Evolutionary conservation across 495 filamentous ascomycete genomes (phyloP).

Genomic region (Aspergillus nanangensis): DNA sequence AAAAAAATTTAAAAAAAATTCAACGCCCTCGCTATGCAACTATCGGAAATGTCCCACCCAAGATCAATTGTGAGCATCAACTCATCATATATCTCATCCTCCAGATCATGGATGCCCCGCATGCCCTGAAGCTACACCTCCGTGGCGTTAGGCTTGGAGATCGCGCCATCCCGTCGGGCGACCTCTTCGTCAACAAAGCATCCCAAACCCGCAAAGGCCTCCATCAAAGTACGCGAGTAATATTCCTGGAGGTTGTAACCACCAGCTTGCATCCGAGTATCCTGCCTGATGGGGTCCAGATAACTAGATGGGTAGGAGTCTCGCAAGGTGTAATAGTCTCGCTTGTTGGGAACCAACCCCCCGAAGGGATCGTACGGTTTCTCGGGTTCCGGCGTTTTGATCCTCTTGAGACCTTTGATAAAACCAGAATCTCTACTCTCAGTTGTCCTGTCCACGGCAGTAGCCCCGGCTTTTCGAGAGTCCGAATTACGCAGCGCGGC

Average conservation of each 20-base stretch:
- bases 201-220: constrained; percentile 86
- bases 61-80: not conserved
- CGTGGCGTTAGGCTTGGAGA: constrained; percentile 24
- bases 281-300: constrained; percentile 58
- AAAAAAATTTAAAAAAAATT: no score
- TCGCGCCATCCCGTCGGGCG: constrained; percentile 31
- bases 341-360: constrained; percentile 58
- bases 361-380: constrained; percentile 88
- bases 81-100: no score
- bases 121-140: no score
- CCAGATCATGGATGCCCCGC: no score
- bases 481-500: constrained; percentile 37
- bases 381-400: constrained; percentile 54
- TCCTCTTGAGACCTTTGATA: constrained; percentile 75
- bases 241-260: constrained; percentile 82
- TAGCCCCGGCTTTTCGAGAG: constrained; percentile 19
- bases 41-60: not conserved
- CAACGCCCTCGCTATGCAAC: constrained; percentile 12
- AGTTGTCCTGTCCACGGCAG: constrained; percentile 18
- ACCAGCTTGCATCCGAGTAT: constrained; percentile 62
- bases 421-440: constrained; percentile 32
- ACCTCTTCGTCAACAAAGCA: constrained; percentile 81
- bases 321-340: constrained; percentile 66
- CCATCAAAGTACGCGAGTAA: constrained; percentile 70
- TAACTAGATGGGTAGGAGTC: constrained; percentile 60